Percentiles rank a stretch among this genome's conserved stretches.
Conservation (phyloP, 164 flowering plant genomes). For the Echeveria elegans region DNA sequence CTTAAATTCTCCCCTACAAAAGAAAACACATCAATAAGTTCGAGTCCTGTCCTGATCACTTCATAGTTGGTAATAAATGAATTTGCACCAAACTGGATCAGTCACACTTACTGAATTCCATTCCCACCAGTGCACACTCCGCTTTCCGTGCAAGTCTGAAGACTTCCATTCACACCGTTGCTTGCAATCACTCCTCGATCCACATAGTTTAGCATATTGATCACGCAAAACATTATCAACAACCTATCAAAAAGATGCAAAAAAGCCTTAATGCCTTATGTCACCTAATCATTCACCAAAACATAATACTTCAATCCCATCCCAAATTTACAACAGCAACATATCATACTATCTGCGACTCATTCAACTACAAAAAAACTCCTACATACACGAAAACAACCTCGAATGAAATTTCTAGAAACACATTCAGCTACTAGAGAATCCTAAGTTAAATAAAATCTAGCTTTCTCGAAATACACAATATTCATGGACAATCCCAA, state of each 20-base stretch:
- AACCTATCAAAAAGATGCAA: conserved; percentile 39
- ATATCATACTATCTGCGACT: too few species aligned
- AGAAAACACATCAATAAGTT: neutral
- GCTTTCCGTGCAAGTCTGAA: conserved; percentile 42
- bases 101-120: conserved; percentile 80
- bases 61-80: neutral
- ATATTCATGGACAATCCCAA: neutral
- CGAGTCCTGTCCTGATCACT: neutral
- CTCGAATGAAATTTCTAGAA: too few species aligned
- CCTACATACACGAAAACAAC: too few species aligned
- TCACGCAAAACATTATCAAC: conserved; percentile 64
- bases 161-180: conserved; percentile 93
- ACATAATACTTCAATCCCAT: too few species aligned
- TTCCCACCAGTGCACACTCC: conserved; percentile 67
- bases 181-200: conserved; percentile 98
- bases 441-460: neutral
- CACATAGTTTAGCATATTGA: conserved; percentile 79
- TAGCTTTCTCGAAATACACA: neutral
- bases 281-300: too few species aligned
- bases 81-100: neutral
- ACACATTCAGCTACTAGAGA: too few species aligned
- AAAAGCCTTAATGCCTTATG: neutral
- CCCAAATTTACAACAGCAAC: too few species aligned
- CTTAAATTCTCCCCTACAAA: conserved; percentile 73
- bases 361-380: neutral